Percentiles rank a stretch among this genome's conserved stretches.
phyloP scores from a whole-genome alignment of 2,329 filamentous ascomycete species.

The Colletotrichum theobromicola region DNA sequence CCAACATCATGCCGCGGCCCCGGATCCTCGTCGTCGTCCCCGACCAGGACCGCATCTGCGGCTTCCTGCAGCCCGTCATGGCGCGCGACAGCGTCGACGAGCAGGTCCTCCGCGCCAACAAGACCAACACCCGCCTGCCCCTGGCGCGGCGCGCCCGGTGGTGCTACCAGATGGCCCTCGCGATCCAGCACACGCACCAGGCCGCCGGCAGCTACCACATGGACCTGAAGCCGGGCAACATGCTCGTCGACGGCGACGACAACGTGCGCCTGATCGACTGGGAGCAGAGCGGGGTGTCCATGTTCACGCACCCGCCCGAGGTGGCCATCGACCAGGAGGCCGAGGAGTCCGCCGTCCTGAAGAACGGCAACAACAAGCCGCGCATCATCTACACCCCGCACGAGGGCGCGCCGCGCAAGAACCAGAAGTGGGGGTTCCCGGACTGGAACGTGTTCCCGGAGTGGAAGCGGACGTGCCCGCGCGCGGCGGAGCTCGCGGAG shows the following conservation, averaged over 20 bases:
- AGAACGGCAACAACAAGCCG: background rate
- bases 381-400: conserved; percentile 21
- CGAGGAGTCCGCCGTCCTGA: background rate
- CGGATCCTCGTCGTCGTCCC: conserved; percentile 11
- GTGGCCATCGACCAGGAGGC: conserved; percentile 20
- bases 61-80: conserved; percentile 22
- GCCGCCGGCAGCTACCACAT: conserved; percentile 30
- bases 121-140: conserved; percentile 6
- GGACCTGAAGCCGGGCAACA: conserved; percentile 34
- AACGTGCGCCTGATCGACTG: conserved; percentile 28
- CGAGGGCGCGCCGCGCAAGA: conserved; percentile 7
- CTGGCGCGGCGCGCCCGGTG: conserved; percentile 23
- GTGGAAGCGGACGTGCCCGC: conserved; percentile 22
- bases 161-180: conserved; percentile 28
- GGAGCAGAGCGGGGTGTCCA: conserved; percentile 29
- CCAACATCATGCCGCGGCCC: conserved; percentile 24
- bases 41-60: conserved; percentile 15
- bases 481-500: conserved; percentile 24
- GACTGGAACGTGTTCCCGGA: conserved; percentile 24
- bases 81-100: conserved; percentile 14
- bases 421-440: conserved; percentile 20
- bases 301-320: conserved; percentile 24
- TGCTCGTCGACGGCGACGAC: conserved; percentile 24
- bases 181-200: conserved; percentile 25
- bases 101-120: conserved; percentile 20